These are phyloP conservation scores for Vicia faba DNA, from an alignment of 306 rosid species.

Conservation along the genomic window DNA sequence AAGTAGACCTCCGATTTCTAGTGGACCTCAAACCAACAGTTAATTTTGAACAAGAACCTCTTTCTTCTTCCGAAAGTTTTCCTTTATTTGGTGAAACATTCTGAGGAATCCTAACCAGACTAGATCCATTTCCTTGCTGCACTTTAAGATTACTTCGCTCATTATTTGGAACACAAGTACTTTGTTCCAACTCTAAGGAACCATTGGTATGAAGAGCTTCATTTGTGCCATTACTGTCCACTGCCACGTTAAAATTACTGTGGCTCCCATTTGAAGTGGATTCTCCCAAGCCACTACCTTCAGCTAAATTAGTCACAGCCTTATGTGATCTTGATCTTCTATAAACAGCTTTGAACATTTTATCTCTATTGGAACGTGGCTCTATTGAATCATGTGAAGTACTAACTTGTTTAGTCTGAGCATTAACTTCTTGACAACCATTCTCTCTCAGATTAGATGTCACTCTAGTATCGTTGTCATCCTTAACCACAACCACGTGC, in stretches of 20 bases:
- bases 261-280: constrained; percentile 61
- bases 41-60: constrained; percentile 70
- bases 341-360: constrained; percentile 81
- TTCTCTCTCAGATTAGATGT: constrained; percentile 51
- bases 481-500: constrained; percentile 42
- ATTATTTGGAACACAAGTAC: constrained; percentile 45
- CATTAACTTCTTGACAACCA: constrained; percentile 49
- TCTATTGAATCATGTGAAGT: constrained; percentile 47
- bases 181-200: constrained; percentile 53
- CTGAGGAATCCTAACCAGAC: constrained; percentile 49
- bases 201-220: constrained; percentile 51
- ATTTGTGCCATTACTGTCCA: constrained; percentile 50
- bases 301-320: constrained; percentile 52
- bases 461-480: constrained; percentile 40
- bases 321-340: constrained; percentile 70
- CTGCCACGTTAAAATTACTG: constrained; percentile 45
- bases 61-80: constrained; percentile 57
- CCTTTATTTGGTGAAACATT: constrained; percentile 45
- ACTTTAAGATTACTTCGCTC: constrained; percentile 46
- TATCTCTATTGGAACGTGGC: constrained; percentile 53
- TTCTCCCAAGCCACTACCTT: constrained; percentile 56
- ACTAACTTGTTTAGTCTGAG: constrained; percentile 43
- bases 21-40: constrained; percentile 88
- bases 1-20: constrained; percentile 71
- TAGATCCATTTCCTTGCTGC: constrained; percentile 52